Evolutionary conservation across 768 basidiomycete species (phyloP).

Genomic region (Chiua virens): DNA sequence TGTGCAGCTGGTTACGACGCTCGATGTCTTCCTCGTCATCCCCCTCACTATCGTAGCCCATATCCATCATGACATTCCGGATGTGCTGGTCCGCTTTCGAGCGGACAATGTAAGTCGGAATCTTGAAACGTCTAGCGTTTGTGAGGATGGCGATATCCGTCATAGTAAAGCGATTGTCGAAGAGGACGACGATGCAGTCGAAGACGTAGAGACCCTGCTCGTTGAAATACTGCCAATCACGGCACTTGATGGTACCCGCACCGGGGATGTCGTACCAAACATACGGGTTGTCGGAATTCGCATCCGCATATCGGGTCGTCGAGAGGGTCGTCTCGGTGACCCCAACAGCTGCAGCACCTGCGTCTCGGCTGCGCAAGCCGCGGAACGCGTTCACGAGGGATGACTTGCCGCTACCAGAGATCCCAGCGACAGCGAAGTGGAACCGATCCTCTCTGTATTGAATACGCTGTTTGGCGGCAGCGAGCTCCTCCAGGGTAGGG

Average conservation of each 20-base stretch:
- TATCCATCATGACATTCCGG: conserved; percentile 16
- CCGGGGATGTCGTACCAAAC: conserved; percentile 27
- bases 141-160: conserved; percentile 35
- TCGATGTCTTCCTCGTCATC: conserved; percentile 10
- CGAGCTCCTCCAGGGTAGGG: conserved; percentile 10
- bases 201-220: conserved; percentile 36
- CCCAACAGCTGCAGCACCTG: conserved; percentile 16
- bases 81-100: conserved; percentile 35
- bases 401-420: conserved; percentile 37
- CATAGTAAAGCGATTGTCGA: conserved; percentile 34
- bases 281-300: conserved; percentile 12
- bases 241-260: conserved; percentile 23
- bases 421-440: conserved; percentile 36
- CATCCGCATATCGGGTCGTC: conserved; percentile 14
- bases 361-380: conserved; percentile 24
- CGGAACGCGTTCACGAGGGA: conserved; percentile 39
- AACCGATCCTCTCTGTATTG: conserved; percentile 29
- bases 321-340: conserved; percentile 18
- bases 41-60: conserved; percentile 20
- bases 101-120: conserved; percentile 32
- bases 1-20: conserved; percentile 9
- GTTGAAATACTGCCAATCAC: conserved; percentile 39
- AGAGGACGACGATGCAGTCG: conserved; percentile 34
- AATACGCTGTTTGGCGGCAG: conserved; percentile 14
- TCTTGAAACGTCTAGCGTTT: conserved; percentile 30